phyloP scores from a whole-genome alignment of 106 monocot genomes.

The Platanthera zijinensis region DNA sequence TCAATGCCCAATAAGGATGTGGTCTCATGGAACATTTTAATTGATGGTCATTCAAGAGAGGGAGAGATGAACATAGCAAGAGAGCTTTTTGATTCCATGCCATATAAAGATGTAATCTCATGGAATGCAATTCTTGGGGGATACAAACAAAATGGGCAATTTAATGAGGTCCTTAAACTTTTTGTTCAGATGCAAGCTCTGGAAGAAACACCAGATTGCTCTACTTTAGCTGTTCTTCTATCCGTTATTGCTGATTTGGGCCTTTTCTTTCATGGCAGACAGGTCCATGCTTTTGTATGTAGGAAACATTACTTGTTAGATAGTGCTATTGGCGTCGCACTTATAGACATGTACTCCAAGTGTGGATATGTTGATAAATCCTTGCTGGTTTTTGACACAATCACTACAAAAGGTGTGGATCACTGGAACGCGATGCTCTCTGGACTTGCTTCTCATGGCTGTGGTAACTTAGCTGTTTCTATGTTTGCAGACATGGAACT shows the following conservation, averaged over 20 bases:
- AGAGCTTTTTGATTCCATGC: slow-evolving; percentile 17
- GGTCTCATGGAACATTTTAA: slow-evolving; percentile 16
- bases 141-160: slow-evolving; percentile 30
- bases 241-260: slow-evolving; percentile 49
- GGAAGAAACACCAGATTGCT: slow-evolving; percentile 23
- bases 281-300: slow-evolving; percentile 37
- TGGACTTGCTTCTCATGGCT: slow-evolving; percentile 40
- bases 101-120: slow-evolving; percentile 22
- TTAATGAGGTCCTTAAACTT: slow-evolving; percentile 32
- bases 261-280: slow-evolving; percentile 23
- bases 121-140: slow-evolving; percentile 47
- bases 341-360: slow-evolving; percentile 66
- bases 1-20: slow-evolving; percentile 16
- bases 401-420: slow-evolving; percentile 28
- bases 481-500: slow-evolving; percentile 38
- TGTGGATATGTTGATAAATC: slow-evolving; percentile 48
- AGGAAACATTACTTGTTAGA: slow-evolving; percentile 24
- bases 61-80: slow-evolving; percentile 12
- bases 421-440: slow-evolving; percentile 56
- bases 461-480: slow-evolving; percentile 30
- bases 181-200: slow-evolving; percentile 22
- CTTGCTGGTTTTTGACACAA: slow-evolving; percentile 23
- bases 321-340: slow-evolving; percentile 37
- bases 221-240: slow-evolving; percentile 44
- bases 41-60: slow-evolving; percentile 10